Conservation (phyloP, 106 monocot genomes). For the Xerophyta viscosa region DNA sequence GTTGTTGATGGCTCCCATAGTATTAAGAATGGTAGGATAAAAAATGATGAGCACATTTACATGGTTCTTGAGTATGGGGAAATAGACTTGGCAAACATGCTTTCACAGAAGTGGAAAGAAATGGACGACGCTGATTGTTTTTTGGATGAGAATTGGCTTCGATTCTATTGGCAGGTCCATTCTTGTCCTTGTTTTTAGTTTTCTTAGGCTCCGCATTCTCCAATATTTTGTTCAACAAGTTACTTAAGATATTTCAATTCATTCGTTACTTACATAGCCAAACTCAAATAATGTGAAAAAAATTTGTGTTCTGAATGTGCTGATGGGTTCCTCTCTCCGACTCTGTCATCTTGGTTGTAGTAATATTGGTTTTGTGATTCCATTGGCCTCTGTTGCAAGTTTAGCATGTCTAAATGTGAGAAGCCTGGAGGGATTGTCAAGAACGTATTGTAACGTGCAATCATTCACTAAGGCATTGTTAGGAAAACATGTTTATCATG, state of each 20-base stretch:
- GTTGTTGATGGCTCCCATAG: constrained; percentile 29
- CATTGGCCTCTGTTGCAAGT: too few relatives aligned
- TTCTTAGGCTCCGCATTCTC: background rate
- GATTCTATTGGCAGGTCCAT: constrained; percentile 99
- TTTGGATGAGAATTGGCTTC: constrained; percentile 87
- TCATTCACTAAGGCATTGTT: too few relatives aligned
- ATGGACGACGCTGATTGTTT: constrained; percentile 25
- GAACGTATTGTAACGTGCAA: too few relatives aligned
- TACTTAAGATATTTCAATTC: background rate
- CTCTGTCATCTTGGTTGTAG: too few relatives aligned
- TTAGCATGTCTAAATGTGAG: too few relatives aligned
- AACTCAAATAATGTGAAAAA: too few relatives aligned
- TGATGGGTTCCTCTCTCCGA: too few relatives aligned
- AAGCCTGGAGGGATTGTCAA: too few relatives aligned
- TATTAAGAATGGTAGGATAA: constrained; percentile 64
- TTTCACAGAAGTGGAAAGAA: constrained; percentile 74
- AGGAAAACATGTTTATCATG: too few relatives aligned
- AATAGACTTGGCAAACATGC: constrained; percentile 95
- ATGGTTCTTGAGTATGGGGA: constrained; percentile 99
- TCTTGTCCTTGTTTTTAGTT: constrained; percentile 10
- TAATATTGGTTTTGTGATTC: too few relatives aligned
- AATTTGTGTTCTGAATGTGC: too few relatives aligned
- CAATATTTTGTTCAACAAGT: background rate
- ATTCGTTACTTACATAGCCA: too few relatives aligned
- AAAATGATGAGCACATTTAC: constrained; percentile 76